Evolutionary conservation across 2,329 filamentous ascomycete genomes (phyloP).

Genomic region (Aspergillus texensis): DNA sequence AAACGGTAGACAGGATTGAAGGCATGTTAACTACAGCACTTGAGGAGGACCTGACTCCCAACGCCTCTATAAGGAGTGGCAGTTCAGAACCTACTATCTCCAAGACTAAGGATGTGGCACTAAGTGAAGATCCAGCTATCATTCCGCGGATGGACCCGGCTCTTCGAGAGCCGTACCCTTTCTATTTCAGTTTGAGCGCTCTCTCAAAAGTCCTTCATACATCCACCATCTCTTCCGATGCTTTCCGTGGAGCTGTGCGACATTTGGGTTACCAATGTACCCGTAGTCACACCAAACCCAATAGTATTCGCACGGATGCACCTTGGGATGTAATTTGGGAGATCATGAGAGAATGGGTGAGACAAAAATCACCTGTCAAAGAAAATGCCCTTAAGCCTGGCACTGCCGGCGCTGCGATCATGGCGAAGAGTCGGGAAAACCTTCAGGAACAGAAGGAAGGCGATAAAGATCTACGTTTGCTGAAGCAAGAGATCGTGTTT

Average conservation of each 20-base stretch:
- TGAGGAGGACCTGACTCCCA: constrained; percentile 64
- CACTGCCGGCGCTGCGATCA: constrained; percentile 72
- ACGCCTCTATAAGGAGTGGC: constrained; percentile 14
- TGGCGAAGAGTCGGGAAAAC: constrained; percentile 51
- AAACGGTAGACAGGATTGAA: constrained; percentile 77
- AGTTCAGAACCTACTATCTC: constrained; percentile 15
- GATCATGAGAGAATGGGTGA: constrained; percentile 87
- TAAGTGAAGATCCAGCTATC: constrained; percentile 31
- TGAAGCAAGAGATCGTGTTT: constrained; percentile 42
- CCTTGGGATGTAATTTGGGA: constrained; percentile 91
- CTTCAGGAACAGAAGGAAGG: constrained; percentile 33
- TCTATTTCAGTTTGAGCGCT: constrained; percentile 79
- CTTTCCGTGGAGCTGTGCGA: constrained; percentile 77
- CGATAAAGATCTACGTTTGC: constrained; percentile 31
- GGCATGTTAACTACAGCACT: constrained; percentile 90
- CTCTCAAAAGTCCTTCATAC: constrained; percentile 79
- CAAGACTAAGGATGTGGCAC: constrained; percentile 15
- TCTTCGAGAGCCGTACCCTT: constrained; percentile 72
- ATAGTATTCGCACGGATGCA: constrained; percentile 91
- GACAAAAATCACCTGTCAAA: constrained; percentile 78
- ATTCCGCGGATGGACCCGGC: constrained; percentile 61
- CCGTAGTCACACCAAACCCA: constrained; percentile 84
- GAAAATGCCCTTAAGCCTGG: constrained; percentile 68
- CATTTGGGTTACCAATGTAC: constrained; percentile 80
- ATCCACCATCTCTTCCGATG: constrained; percentile 74